phyloP scores from a whole-genome alignment of 352 stramenopile species.

The Globisporangium lucens region DNA sequence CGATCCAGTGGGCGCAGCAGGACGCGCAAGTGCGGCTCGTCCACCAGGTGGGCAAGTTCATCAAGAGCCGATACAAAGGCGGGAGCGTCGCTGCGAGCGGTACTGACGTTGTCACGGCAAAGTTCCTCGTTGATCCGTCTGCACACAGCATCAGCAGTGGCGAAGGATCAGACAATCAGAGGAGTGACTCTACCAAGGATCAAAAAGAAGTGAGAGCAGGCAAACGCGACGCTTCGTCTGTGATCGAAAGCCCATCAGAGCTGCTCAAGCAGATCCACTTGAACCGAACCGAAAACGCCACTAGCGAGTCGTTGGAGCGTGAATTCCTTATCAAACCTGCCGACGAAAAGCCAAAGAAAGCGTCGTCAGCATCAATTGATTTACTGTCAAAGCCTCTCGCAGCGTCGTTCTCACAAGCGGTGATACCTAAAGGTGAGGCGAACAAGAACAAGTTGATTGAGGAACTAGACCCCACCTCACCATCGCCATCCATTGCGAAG shows the following conservation, averaged over 20 bases:
- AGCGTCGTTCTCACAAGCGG: background rate
- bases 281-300: conserved; percentile 14
- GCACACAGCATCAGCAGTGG: background rate
- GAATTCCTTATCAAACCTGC: conserved; percentile 14
- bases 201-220: background rate
- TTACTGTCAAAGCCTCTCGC: background rate
- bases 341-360: background rate
- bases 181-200: background rate
- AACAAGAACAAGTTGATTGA: conserved; percentile 46
- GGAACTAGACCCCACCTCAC: conserved; percentile 24
- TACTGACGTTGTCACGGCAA: conserved; percentile 68
- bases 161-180: conserved; percentile 10
- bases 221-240: background rate
- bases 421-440: conserved; percentile 2
- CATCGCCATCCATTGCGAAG: background rate
- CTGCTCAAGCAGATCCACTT: conserved; percentile 52
- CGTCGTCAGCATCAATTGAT: background rate
- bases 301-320: background rate
- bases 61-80: conserved; percentile 85
- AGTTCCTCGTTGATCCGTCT: conserved; percentile 57
- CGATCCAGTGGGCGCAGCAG: conserved; percentile 74
- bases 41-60: conserved; percentile 59
- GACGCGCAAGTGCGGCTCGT: conserved; percentile 49
- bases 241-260: conserved; percentile 46
- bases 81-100: conserved; percentile 38